phyloP scores from a whole-genome alignment of 345 rosid species.

The Eucalyptus caleyi region DNA sequence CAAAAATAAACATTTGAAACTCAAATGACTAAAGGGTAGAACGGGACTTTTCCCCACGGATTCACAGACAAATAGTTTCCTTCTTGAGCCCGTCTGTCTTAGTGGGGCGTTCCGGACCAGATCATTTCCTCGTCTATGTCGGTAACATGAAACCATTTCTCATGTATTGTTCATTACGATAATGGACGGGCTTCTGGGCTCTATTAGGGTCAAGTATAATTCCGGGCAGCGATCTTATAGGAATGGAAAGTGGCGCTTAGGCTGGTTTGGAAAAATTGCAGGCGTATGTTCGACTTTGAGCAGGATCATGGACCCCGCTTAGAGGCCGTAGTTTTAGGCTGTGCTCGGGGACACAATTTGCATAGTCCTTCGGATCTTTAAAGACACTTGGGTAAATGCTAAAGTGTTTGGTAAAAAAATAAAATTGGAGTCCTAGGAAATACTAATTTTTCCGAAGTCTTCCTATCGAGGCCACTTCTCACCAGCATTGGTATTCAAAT shows the following conservation, averaged over 20 bases:
- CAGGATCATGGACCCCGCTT: neutral
- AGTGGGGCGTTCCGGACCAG: neutral
- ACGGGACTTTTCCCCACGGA: neutral
- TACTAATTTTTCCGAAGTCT: neutral
- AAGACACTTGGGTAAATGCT: neutral
- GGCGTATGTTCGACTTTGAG: neutral
- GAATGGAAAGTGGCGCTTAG: neutral
- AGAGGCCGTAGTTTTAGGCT: neutral
- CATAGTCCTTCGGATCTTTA: neutral
- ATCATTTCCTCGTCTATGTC: neutral
- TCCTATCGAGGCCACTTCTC: neutral
- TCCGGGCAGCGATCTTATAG: neutral
- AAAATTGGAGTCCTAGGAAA: neutral
- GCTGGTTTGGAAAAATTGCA: neutral
- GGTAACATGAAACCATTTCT: neutral
- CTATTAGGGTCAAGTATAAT: neutral
- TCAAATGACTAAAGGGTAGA: neutral
- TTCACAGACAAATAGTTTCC: neutral
- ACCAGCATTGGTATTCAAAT: neutral
- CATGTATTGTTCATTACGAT: neutral
- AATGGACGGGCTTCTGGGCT: neutral
- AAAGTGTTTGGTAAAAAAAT: neutral
- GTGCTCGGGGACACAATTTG: neutral
- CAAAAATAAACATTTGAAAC: neutral
- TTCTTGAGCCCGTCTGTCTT: neutral